Percentiles rank a stretch among this genome's conserved stretches.
phyloP scores from a whole-genome alignment of 805 yeast genomes.

The Ogataea wickerhamii region DNA sequence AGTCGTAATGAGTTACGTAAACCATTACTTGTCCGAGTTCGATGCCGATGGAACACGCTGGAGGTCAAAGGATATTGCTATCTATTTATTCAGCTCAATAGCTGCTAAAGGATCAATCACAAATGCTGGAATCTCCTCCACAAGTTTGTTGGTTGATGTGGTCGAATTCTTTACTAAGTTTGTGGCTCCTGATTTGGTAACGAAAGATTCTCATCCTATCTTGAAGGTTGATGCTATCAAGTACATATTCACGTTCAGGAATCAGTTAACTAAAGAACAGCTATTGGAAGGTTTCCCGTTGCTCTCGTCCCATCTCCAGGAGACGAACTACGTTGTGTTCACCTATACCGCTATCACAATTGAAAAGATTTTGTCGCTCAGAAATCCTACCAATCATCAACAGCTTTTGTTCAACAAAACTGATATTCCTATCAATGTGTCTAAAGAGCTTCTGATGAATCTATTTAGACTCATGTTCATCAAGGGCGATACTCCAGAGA shows the following conservation, averaged over 20 bases:
- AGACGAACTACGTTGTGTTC: constrained; percentile 73
- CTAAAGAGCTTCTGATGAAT: constrained; percentile 57
- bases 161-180: constrained; percentile 78
- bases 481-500: constrained; percentile 70
- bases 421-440: constrained; percentile 63
- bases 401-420: constrained; percentile 62
- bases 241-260: constrained; percentile 84
- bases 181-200: constrained; percentile 78
- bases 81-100: constrained; percentile 78
- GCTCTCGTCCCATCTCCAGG: constrained; percentile 63
- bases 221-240: constrained; percentile 90
- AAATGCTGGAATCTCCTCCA: constrained; percentile 78
- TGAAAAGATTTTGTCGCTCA: constrained; percentile 79
- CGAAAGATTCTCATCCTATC: constrained; percentile 60
- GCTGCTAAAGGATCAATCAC: constrained; percentile 93
- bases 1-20: constrained; percentile 69
- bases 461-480: constrained; percentile 64
- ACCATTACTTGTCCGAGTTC: constrained; percentile 57
- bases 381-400: constrained; percentile 53
- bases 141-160: constrained; percentile 80
- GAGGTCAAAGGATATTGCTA: constrained; percentile 84
- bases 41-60: constrained; percentile 51
- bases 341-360: constrained; percentile 93
- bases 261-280: constrained; percentile 87
- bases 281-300: constrained; percentile 75